Evolutionary conservation across 306 rosid species (phyloP), one percentile per base, ranked within the genome.

Genomic region (Sicyos edulis): DNA sequence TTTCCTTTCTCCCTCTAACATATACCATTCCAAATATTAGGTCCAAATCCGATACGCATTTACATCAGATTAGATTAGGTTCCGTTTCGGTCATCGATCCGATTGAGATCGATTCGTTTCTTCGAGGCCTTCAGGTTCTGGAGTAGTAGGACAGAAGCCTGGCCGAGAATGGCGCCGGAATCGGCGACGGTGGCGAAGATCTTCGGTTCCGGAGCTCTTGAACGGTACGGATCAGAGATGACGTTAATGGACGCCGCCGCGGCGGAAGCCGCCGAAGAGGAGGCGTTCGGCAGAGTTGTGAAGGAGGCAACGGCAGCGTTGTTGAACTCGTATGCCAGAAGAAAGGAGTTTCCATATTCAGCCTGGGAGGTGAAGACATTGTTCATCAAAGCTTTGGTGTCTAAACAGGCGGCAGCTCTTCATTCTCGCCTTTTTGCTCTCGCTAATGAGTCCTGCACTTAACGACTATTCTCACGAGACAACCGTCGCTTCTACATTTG

Each of bases 361-460:
- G 85, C 97, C 3, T 93, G 99, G 99, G 89, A 89, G 73, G 95
- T 93, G 4, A 93, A 91, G 88, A 93, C 97, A 53, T 56, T 91
- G 77, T n/a, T 93, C 0, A 91, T 93, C 3, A 80, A 87, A 52
- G 92, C 89, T 0, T 56, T 88, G 83, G 97, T 91, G 7, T 91
- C 97, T 0, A 82, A 86, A 9, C 26, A 73, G 24, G 76, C 79
- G 0, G 99, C 99, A 20, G 71, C 82, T 3, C 82, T 78, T 80
- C 91, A 79, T 59, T 93, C 91, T 78, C 79, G 77, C 0, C 74
- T 44, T 1, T 88, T 93, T 87, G 80, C 80, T 0, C 44, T 80
- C 45, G 97, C 95, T 52, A 93, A 93, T 40, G 77, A 81, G 24
- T 90, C 80, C 53, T 93, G 99, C 70, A 44, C 71, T 14, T 88